These are phyloP conservation scores for Vachellia collinsii DNA, from an alignment of 306 rosid genomes.

Conservation along the genomic window DNA sequence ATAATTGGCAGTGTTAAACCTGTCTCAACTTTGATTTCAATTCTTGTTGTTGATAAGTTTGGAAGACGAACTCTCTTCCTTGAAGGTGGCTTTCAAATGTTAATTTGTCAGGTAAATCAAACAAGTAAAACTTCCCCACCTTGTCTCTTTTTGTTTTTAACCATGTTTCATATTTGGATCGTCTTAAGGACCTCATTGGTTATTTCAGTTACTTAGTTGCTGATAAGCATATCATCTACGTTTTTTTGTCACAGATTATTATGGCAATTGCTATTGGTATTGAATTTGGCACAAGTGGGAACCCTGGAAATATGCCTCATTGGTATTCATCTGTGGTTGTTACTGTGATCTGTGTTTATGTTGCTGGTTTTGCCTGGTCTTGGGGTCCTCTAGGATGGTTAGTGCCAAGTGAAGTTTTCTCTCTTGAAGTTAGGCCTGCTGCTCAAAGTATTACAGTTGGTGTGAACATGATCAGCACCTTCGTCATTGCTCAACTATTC, in stretches of 20 bases:
- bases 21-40: constrained; percentile 53
- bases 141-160: neutral
- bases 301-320: constrained; percentile 54
- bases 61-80: constrained; percentile 76
- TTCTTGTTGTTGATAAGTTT: constrained; percentile 56
- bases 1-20: constrained; percentile 61
- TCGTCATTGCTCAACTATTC: constrained; percentile 68
- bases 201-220: neutral
- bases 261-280: constrained; percentile 59
- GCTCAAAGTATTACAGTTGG: constrained; percentile 60
- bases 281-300: constrained; percentile 63
- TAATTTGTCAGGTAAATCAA: constrained; percentile 59
- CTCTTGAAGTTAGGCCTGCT: constrained; percentile 70
- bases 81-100: constrained; percentile 80
- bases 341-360: constrained; percentile 54
- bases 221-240: neutral
- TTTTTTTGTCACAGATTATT: constrained; percentile 45
- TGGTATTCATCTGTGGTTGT: constrained; percentile 58
- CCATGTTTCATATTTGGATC: no score
- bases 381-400: constrained; percentile 94
- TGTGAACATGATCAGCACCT: constrained; percentile 75
- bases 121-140: neutral
- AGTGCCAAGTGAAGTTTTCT: constrained; percentile 77
- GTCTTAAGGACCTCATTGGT: neutral
- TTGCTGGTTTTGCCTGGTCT: constrained; percentile 75